A percentile compares a stretch with the other conserved stretches of the same genome.
Conservation (phyloP, 805 yeast genomes). For the Candida dajiaensis region DNA sequence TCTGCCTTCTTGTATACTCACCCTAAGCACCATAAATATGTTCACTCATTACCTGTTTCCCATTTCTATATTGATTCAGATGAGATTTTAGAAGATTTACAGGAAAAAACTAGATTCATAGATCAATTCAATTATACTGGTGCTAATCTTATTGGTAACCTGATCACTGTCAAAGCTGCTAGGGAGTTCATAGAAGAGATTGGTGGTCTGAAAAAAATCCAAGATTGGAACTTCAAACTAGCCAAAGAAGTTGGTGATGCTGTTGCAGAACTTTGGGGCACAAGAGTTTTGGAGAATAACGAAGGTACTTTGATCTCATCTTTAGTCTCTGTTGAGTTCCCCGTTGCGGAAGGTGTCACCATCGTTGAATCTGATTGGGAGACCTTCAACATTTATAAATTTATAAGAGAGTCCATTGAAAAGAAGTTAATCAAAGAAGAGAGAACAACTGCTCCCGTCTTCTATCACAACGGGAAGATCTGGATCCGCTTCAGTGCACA, state of each 20-base stretch:
- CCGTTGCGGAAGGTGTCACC: conserved; percentile 22
- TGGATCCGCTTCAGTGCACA: conserved; percentile 55
- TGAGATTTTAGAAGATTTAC: conserved; percentile 21
- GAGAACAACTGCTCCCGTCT: conserved; percentile 45
- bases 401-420: conserved; percentile 18
- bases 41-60: conserved; percentile 57
- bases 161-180: conserved; percentile 40
- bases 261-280: conserved; percentile 36
- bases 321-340: conserved; percentile 39
- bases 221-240: conserved; percentile 39
- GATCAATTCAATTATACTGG: conserved; percentile 48
- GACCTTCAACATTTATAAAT: conserved; percentile 10
- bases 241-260: conserved; percentile 37
- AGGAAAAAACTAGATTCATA: conserved; percentile 9
- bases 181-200: conserved; percentile 43
- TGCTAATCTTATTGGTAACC: conserved; percentile 41
- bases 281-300: conserved; percentile 30
- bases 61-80: conserved; percentile 35
- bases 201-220: conserved; percentile 53
- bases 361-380: conserved; percentile 14
- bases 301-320: conserved; percentile 32
- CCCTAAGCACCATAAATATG: conserved; percentile 38
- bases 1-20: conserved; percentile 55
- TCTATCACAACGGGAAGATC: conserved; percentile 33
- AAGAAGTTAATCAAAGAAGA: conserved; percentile 22